phyloP scores from a whole-genome alignment of 2,329 filamentous ascomycete genomes.

The Sporothrix luriei region DNA sequence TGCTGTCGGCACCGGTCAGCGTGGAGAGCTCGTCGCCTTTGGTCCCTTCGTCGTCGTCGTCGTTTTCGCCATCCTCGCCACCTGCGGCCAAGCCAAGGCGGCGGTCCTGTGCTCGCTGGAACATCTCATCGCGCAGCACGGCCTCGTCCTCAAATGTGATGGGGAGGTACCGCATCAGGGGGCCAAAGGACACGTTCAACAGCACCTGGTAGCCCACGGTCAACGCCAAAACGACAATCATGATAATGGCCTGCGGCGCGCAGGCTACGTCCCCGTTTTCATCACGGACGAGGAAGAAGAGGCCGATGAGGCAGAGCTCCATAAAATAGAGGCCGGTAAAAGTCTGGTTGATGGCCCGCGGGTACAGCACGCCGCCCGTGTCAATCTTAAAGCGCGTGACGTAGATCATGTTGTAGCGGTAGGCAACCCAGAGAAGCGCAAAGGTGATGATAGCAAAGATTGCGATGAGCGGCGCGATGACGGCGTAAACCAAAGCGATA shows the following conservation, averaged over 20 bases:
- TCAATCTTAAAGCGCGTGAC: constrained; percentile 87
- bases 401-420: constrained; percentile 96
- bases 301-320: constrained; percentile 83
- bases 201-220: constrained; percentile 78
- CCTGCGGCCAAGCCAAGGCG: constrained; percentile 65
- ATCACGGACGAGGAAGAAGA: constrained; percentile 79
- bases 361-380: constrained; percentile 90
- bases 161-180: constrained; percentile 83
- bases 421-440: constrained; percentile 85
- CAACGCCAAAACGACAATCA: constrained; percentile 73
- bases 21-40: constrained; percentile 41
- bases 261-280: constrained; percentile 59
- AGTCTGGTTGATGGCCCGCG: constrained; percentile 88
- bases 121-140: constrained; percentile 84
- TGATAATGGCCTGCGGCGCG: constrained; percentile 76
- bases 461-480: constrained; percentile 87
- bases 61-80: constrained; percentile 49
- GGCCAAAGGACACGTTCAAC: constrained; percentile 80
- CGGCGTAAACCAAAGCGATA: constrained; percentile 84
- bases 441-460: constrained; percentile 95
- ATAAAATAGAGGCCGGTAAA: constrained; percentile 95
- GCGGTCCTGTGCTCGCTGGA: constrained; percentile 74
- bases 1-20: constrained; percentile 37
- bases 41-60: constrained; percentile 43
- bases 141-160: constrained; percentile 97